These are phyloP conservation scores for Cyberlindnera samutprakarnensis DNA, from an alignment of 805 yeast species.

Conservation along the genomic window DNA sequence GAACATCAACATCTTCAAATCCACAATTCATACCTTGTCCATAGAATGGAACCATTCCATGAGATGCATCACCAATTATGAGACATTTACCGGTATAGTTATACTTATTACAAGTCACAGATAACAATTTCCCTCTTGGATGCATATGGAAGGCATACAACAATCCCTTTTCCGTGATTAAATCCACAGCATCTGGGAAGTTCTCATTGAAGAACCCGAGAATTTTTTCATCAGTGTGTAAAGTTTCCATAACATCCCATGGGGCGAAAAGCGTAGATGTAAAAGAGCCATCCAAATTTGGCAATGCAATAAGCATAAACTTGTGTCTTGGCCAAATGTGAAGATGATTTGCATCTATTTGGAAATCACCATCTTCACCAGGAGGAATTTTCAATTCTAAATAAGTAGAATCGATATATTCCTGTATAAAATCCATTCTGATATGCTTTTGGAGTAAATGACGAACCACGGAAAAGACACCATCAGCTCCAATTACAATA, in stretches of 20 bases:
- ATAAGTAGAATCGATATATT: conserved; percentile 78
- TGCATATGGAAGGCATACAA: conserved; percentile 42
- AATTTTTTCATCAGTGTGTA: conserved; percentile 38
- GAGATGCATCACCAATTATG: conserved; percentile 89
- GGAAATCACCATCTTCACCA: conserved; percentile 32
- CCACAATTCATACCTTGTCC: conserved; percentile 98
- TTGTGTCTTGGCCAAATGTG: conserved; percentile 91
- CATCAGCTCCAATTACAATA: conserved; percentile 78
- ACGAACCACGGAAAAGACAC: conserved; percentile 71
- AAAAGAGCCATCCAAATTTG: conserved; percentile 80
- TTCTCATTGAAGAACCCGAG: conserved; percentile 45
- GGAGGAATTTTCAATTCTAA: conserved; percentile 69
- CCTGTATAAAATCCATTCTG: conserved; percentile 66
- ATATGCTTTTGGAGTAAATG: conserved; percentile 56
- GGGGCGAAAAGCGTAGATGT: conserved; percentile 88
- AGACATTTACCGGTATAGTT: conserved; percentile 55
- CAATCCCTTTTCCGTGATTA: conserved; percentile 57
- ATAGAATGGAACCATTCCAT: conserved; percentile 96
- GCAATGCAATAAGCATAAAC: conserved; percentile 84
- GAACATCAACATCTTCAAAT: conserved; percentile 76
- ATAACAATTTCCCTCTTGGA: conserved; percentile 76
- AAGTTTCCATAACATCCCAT: conserved; percentile 52
- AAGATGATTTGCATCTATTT: conserved; percentile 54
- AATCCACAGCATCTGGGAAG: conserved; percentile 67
- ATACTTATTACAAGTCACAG: conserved; percentile 64